phyloP scores from a whole-genome alignment of 768 basidiomycete species.

The Lactarius sp. region DNA sequence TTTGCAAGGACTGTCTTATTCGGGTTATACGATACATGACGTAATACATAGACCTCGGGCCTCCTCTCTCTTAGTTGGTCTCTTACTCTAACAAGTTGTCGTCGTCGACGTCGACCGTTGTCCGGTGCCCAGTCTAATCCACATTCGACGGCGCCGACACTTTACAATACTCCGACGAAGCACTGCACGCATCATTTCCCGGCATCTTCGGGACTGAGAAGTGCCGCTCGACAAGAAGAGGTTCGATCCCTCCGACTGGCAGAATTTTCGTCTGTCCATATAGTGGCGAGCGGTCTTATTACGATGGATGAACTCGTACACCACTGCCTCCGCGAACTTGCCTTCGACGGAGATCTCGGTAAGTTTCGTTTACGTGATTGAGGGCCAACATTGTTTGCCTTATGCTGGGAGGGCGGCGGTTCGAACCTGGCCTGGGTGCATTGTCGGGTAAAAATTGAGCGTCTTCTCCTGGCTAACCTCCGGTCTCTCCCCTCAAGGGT shows the following conservation, averaged over 20 bases:
- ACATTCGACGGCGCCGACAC: neutral
- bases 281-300: neutral
- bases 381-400: neutral
- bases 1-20: neutral
- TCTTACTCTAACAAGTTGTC: too few species aligned
- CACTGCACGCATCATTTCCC: too few species aligned
- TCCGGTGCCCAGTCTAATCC: neutral
- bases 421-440: slow-evolving; percentile 20
- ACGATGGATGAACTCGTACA: slow-evolving; percentile 81
- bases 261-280: neutral
- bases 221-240: neutral
- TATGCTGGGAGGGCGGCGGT: slow-evolving; percentile 16
- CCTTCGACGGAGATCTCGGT: slow-evolving; percentile 91
- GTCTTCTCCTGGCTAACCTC: slow-evolving; percentile 18
- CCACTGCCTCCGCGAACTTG: slow-evolving; percentile 78
- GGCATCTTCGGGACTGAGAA: neutral
- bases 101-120: neutral
- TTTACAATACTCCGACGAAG: neutral
- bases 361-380: slow-evolving; percentile 34
- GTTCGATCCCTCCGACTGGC: slow-evolving; percentile 17
- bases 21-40: neutral
- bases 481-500: slow-evolving; percentile 45
- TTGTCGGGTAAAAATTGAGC: neutral
- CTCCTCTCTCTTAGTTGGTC: too few species aligned
- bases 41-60: neutral